Evolutionary conservation across 257 asterid species (phyloP).

Genomic region (Plantago elongata): DNA sequence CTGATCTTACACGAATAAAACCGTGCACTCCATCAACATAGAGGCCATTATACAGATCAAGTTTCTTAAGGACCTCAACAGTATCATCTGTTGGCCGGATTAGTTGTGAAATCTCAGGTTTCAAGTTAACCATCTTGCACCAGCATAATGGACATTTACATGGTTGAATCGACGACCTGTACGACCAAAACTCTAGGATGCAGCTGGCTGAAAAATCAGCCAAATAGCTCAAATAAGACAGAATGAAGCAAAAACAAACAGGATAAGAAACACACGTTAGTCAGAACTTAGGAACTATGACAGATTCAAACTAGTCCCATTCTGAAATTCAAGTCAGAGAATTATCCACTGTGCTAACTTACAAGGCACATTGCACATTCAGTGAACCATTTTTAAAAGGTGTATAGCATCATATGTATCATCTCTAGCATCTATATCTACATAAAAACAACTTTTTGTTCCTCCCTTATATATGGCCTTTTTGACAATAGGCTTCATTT

Average conservation of each 20-base stretch:
- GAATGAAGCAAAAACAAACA: neutral
- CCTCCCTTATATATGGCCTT: too few species aligned
- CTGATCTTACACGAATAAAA: constrained; percentile 32
- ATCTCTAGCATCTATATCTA: too few species aligned
- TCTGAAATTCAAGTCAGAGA: too few species aligned
- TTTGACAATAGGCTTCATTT: too few species aligned
- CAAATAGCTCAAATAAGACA: neutral
- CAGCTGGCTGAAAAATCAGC: constrained; percentile 37
- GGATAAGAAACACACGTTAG: neutral
- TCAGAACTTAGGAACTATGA: neutral
- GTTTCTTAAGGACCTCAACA: constrained; percentile 30
- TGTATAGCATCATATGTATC: too few species aligned
- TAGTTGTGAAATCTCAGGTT: constrained; percentile 32
- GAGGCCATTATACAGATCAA: constrained; percentile 49
- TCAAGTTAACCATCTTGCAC: constrained; percentile 39
- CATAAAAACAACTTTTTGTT: too few species aligned
- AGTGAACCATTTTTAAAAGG: too few species aligned
- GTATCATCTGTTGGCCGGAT: constrained; percentile 29
- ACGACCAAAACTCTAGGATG: constrained; percentile 57
- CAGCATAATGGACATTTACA: constrained; percentile 70
- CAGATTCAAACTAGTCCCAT: too few species aligned
- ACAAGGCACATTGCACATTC: too few species aligned
- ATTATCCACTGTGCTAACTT: too few species aligned
- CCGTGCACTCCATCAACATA: constrained; percentile 37
- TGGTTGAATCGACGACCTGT: constrained; percentile 35